Conservation (phyloP, 345 rosid species). For the Rhizophora apiculata region DNA sequence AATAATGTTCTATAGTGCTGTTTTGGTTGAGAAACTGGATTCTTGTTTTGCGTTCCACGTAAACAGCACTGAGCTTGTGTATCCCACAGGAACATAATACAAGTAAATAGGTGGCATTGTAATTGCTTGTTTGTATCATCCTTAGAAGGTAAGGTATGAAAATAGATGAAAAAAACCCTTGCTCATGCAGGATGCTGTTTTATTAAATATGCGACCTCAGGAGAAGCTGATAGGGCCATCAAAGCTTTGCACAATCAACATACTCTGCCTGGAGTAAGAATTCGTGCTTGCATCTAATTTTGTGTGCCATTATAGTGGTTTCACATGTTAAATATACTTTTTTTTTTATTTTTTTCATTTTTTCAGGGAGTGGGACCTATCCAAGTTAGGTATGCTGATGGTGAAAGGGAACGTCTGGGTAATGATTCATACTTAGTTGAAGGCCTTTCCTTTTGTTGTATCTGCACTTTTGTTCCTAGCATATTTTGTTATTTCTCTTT, state of each 20-base stretch:
- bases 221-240: slow-evolving; percentile 95
- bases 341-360: slow-evolving; percentile 30
- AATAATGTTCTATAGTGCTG: no score
- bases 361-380: slow-evolving; percentile 89
- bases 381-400: slow-evolving; percentile 98
- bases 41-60: neutral
- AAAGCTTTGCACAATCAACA: slow-evolving; percentile 90
- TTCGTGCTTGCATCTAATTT: slow-evolving; percentile 1
- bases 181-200: slow-evolving; percentile 94
- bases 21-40: slow-evolving; percentile 14
- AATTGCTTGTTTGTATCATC: slow-evolving; percentile 7
- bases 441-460: neutral
- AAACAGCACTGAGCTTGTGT: neutral
- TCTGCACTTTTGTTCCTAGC: slow-evolving; percentile 1
- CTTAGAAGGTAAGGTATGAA: slow-evolving; percentile 25
- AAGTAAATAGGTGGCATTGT: neutral
- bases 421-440: slow-evolving; percentile 20
- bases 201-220: slow-evolving; percentile 86
- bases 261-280: slow-evolving; percentile 89
- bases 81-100: neutral
- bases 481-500: neutral
- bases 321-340: slow-evolving; percentile 11
- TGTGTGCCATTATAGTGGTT: neutral
- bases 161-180: slow-evolving; percentile 38
- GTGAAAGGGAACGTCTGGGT: slow-evolving; percentile 98